Percentiles rank a stretch among this genome's conserved stretches.
Conservation (phyloP, 1,139 yeast species). For the Pichia sp. region DNA sequence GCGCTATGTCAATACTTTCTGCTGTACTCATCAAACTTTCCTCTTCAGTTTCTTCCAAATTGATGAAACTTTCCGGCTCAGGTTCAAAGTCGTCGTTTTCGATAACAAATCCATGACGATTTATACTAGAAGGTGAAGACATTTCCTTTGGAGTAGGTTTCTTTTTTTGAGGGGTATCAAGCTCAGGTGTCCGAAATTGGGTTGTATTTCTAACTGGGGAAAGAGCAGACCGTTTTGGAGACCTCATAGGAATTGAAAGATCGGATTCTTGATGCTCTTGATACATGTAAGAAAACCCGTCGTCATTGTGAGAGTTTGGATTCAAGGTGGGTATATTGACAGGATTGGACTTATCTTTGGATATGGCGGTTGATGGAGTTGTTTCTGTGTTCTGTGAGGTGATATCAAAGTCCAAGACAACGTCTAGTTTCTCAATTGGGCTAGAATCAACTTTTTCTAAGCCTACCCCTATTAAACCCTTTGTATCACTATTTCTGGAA, state of each 20-base stretch:
- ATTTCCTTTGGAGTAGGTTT: conserved; percentile 5
- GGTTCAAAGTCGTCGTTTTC: conserved; percentile 10
- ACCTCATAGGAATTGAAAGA: background rate
- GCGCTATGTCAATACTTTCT: background rate
- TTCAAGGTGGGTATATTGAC: conserved; percentile 9
- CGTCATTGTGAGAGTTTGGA: background rate
- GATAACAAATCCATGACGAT: conserved; percentile 17
- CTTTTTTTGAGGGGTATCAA: conserved; percentile 19
- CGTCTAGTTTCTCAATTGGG: conserved; percentile 15
- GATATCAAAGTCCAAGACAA: conserved; percentile 6
- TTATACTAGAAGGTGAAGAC: conserved; percentile 11
- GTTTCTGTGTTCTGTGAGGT: conserved; percentile 7
- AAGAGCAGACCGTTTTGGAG: background rate
- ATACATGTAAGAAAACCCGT: conserved; percentile 3
- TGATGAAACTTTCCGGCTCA: conserved; percentile 25
- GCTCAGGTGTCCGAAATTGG: conserved; percentile 23
- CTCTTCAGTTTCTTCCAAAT: conserved; percentile 25
- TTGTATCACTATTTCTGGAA: background rate
- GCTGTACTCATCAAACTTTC: conserved; percentile 16
- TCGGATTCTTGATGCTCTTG: background rate
- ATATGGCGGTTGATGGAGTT: conserved; percentile 6
- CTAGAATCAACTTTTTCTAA: conserved; percentile 10
- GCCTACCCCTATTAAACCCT: background rate
- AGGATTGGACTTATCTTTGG: background rate
- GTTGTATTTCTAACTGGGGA: conserved; percentile 19